Evolutionary conservation across 2,329 filamentous ascomycete genomes (phyloP), one percentile per base, ranked within the genome.

Genomic region (Pestalotiopsis fici): DNA sequence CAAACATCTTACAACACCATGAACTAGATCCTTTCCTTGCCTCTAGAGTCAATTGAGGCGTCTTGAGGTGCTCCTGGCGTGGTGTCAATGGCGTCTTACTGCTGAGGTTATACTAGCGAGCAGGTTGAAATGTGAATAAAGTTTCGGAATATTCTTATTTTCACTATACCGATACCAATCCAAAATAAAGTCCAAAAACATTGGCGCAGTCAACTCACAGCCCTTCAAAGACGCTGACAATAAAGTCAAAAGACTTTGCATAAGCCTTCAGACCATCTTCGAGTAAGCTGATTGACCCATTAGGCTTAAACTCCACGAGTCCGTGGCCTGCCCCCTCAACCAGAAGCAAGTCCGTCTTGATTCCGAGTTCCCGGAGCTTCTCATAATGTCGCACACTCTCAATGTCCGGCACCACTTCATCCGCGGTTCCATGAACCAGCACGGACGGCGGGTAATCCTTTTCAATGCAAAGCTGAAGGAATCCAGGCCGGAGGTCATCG

Each of bases 401-500:
- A 2, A 47, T 43, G 25, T 54, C 27, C 1, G 25, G 28, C 13
- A 64, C 62, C 0, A 64, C 62, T 12, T 64, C 47, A 35, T 64
- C 62, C 21, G 47, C 39, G 11, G 62, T 64, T 4, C 62, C 62
- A n/a, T 64, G 62, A 12, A 64, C 62, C 18, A 64, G 56, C n/a
- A 64, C 62, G n/a, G 62, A 64, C 15, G 62, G 62, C 25, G 62
- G 62, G 12, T 64, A 64, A 18, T 39, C 9, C 25, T 31, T 15
- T 4, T 23, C 23, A 23, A 64, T 25, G 47, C 50, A 64, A n/a
- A 64, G 37, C 28, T 64, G 18, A 3, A 55, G 43, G 18, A 64
- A 64, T 4, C 39, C 62, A 7, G 62, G 43, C 62, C 23, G 28
- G n/a, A 64, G 7, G 2, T 64, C 47, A 5, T 23, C 15, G n/a